Base-by-base conservation (phyloP, 345 rosid genomes). In the Pistacia vera region DNA sequence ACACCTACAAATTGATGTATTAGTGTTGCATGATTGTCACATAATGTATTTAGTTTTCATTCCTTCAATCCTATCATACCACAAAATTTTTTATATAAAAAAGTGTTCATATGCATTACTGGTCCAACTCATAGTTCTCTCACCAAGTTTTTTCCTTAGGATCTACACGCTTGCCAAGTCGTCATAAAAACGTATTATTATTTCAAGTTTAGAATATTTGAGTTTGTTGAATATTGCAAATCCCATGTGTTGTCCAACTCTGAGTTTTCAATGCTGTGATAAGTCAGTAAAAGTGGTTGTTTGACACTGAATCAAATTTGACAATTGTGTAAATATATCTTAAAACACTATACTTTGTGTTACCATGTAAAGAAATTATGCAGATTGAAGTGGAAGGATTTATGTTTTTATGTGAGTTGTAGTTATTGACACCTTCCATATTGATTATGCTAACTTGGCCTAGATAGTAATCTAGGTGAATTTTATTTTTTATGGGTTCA, bases 101-200 rank as follows among this genome's bases (percentile, higher is more conserved):
- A n/a, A n/a, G n/a, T n/a, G n/a, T n/a, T 25, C 22, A 22, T 22
- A 30, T 30, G 33, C 33, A 30, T 30, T 30, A 30, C 33, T 30
- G 33, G 33, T 30, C 33, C 33, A 30, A 30, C 41, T 25, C 36
- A 35, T 5, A 4, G 25, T 48, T 63, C 46, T 61, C 18, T 67
- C 35, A 68, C 38, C 41, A 41, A 48, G 4, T 9, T 57, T 61
- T 52, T 28, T n/a, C 68, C 67, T 22, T 16, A 63, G 61, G 56
- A 35, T 55, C 22, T 60, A 54, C 51, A 58, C 66, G 68, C 73
- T 56, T 57, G n/a, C n/a, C n/a, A n/a, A n/a, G n/a, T n/a, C n/a
- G n/a, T n/a, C n/a, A n/a, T n/a, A n/a, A n/a, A n/a, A n/a, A n/a
- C n/a, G n/a, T n/a, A n/a, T 13, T 38, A n/a, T n/a, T n/a, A n/a